Evolutionary conservation across 208 protist genomes (phyloP).

Genomic region (Strigomonas oncopelti): DNA sequence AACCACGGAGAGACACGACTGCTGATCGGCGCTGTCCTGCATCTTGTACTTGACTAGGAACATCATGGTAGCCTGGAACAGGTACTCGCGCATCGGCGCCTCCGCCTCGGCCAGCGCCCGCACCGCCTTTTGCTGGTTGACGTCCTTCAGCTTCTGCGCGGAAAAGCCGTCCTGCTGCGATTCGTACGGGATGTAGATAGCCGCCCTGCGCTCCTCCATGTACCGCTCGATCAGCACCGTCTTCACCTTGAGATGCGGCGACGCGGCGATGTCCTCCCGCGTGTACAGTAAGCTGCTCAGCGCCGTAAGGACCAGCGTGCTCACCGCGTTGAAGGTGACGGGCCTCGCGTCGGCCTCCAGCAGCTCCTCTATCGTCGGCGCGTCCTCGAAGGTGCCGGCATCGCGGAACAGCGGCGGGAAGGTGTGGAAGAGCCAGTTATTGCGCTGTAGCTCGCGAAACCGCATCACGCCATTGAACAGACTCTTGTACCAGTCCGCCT

Average conservation of each 20-base stretch:
- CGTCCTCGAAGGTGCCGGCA: conserved; percentile 8
- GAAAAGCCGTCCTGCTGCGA: conserved; percentile 24
- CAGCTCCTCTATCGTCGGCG: conserved; percentile 33
- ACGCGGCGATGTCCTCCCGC: conserved; percentile 22
- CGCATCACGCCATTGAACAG: conserved; percentile 34
- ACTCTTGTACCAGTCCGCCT: conserved; percentile 34
- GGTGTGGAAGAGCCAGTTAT: conserved; percentile 45
- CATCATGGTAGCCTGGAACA: conserved; percentile 23
- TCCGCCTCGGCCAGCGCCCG: conserved; percentile 20
- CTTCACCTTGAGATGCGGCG: conserved; percentile 8
- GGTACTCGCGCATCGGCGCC: conserved; percentile 26
- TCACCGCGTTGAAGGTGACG: conserved; percentile 1
- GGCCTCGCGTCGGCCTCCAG: conserved; percentile 15
- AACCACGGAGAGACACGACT: neutral
- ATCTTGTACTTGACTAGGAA: conserved; percentile 17
- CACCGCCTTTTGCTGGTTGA: conserved; percentile 20
- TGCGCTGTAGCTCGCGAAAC: conserved; percentile 39
- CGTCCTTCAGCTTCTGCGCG: conserved; percentile 25
- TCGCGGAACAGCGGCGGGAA: conserved; percentile 29
- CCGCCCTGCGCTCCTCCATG: conserved; percentile 28
- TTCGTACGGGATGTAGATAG: conserved; percentile 44
- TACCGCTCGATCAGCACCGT: conserved; percentile 34
- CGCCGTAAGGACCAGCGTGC: conserved; percentile 17
- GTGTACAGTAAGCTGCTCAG: conserved; percentile 24
- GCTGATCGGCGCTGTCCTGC: conserved; percentile 4